These are phyloP conservation scores for Daldinia concentrica DNA, from an alignment of 495 filamentous ascomycete genomes.

Conservation along the genomic window DNA sequence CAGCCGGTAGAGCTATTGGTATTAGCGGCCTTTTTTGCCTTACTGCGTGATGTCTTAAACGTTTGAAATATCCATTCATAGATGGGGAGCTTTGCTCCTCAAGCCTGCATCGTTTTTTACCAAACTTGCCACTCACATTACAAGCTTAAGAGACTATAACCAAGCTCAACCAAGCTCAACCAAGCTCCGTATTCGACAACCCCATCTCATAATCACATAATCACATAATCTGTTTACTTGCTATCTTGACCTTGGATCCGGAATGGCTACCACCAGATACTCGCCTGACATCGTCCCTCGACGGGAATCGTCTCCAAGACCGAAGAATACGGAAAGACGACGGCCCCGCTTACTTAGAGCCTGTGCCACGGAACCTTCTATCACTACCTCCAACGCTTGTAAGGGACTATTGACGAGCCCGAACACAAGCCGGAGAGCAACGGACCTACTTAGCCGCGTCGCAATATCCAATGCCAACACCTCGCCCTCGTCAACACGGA, in stretches of 20 bases:
- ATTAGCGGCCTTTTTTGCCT: constrained; percentile 42
- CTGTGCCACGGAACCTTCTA: constrained; percentile 62
- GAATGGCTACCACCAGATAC: constrained; percentile 41
- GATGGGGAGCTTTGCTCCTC: constrained; percentile 31
- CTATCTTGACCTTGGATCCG: constrained; percentile 5
- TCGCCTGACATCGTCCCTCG: constrained; percentile 36
- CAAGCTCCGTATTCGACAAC: constrained; percentile 16
- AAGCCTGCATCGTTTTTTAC: constrained; percentile 24
- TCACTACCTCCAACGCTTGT: constrained; percentile 64
- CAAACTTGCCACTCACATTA: constrained; percentile 18
- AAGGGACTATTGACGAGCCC: constrained; percentile 57
- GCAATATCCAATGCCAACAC: constrained; percentile 56
- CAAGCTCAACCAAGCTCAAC: neutral
- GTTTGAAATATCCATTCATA: constrained; percentile 40
- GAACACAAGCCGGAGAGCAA: constrained; percentile 56
- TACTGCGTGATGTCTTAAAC: constrained; percentile 41
- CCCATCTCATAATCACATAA: constrained; percentile 5
- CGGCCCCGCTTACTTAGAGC: constrained; percentile 62
- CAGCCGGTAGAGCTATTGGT: constrained; percentile 38
- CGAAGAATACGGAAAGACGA: constrained; percentile 42
- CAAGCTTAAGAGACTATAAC: constrained; percentile 19
- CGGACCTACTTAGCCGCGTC: constrained; percentile 62
- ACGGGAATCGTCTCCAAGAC: constrained; percentile 37
- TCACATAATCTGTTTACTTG: constrained; percentile 14
- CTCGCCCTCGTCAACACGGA: constrained; percentile 49